A percentile compares a stretch with the other conserved stretches of the same genome.
phyloP scores from a whole-genome alignment of 495 filamentous ascomycete species.

The Talaromyces liani region DNA sequence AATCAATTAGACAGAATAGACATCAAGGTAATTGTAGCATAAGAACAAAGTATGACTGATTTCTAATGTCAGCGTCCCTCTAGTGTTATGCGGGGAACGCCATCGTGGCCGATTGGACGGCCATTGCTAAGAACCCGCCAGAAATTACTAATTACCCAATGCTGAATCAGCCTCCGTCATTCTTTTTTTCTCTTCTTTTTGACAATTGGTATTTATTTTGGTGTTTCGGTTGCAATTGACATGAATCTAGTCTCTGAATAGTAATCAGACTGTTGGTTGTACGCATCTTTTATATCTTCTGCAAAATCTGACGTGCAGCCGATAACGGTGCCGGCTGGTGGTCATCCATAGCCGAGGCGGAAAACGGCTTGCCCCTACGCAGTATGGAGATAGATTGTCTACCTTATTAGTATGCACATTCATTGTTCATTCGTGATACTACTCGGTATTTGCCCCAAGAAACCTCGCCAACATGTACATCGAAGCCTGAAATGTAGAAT shows the following conservation, averaged over 20 bases:
- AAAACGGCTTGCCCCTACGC: background rate
- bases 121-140: background rate
- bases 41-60: background rate
- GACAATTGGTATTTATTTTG: background rate
- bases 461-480: constrained; percentile 1
- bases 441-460: background rate
- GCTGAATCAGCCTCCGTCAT: background rate
- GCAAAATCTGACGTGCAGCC: background rate
- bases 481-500: background rate
- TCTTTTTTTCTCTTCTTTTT: background rate
- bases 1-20: constrained; percentile 2
- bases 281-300: background rate
- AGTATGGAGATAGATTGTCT: no score
- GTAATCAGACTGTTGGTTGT: background rate
- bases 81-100: constrained; percentile 7
- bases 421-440: background rate
- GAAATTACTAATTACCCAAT: background rate
- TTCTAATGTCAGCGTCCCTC: background rate
- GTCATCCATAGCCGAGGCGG: background rate
- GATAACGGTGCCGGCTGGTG: background rate
- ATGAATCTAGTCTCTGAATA: background rate
- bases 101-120: background rate
- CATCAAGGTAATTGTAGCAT: background rate
- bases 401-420: background rate
- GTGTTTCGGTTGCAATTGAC: background rate